Conservation (phyloP, 352 stramenopile species). For the Phytophthora fragariaefolia region DNA sequence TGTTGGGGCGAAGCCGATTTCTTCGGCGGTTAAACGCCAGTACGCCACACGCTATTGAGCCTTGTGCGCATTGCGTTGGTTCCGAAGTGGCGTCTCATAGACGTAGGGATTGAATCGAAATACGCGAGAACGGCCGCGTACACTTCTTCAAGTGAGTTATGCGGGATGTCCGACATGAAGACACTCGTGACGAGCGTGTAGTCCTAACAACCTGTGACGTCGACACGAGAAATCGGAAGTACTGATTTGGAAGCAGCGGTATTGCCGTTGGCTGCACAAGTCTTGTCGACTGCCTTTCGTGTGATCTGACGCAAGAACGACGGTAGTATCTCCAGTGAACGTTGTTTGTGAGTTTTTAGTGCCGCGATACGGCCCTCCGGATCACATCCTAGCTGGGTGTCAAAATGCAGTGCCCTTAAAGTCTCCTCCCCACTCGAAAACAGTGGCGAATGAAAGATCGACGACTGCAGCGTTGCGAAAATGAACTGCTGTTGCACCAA, state of each 20-base stretch:
- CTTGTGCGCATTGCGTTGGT: conserved; percentile 6
- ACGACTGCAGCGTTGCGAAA: conserved; percentile 24
- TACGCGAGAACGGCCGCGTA: conserved; percentile 25
- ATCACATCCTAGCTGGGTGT: conserved; percentile 11
- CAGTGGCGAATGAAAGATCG: conserved; percentile 20
- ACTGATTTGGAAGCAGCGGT: not conserved
- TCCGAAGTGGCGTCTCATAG: conserved; percentile 25
- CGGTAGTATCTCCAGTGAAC: conserved; percentile 10
- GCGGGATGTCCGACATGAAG: conserved; percentile 32
- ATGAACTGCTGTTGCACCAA: conserved; percentile 30
- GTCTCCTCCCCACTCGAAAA: conserved; percentile 16
- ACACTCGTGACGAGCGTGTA: conserved; percentile 29
- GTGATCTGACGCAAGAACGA: conserved; percentile 11
- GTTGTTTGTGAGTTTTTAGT: conserved; percentile 15
- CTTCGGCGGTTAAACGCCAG: conserved; percentile 9
- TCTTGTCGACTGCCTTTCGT: conserved; percentile 12
- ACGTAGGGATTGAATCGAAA: conserved; percentile 16
- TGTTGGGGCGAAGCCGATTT: conserved; percentile 1
- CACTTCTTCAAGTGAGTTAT: conserved; percentile 24
- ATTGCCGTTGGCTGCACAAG: not conserved
- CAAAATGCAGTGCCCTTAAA: conserved; percentile 21
- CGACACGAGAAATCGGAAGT: conserved; percentile 20
- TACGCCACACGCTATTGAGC: conserved; percentile 21
- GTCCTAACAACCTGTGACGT: conserved; percentile 20
- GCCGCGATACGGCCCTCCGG: not conserved